Evolutionary conservation across 306 rosid genomes (phyloP).

Genomic region (Cucurbita pepo): DNA sequence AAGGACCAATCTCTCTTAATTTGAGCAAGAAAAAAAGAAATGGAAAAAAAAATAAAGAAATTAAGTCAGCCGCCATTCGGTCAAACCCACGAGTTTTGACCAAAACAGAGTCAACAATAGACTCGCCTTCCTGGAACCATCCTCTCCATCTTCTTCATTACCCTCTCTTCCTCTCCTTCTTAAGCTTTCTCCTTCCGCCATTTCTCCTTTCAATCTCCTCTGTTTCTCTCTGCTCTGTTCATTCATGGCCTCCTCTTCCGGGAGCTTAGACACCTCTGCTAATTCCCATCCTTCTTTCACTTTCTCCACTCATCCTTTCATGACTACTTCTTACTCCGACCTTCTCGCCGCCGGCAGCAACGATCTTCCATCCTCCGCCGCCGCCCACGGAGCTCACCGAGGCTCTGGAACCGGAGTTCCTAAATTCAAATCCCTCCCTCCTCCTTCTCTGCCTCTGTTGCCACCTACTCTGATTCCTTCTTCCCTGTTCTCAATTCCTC

Average conservation of each 20-base stretch:
- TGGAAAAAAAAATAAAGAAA: neutral
- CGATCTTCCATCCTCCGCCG: neutral
- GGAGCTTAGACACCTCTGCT: constrained; percentile 52
- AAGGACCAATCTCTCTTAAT: neutral
- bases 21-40: neutral
- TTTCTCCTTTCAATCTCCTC: neutral
- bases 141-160: constrained; percentile 6
- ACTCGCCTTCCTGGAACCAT: constrained; percentile 28
- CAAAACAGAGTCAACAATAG: neutral
- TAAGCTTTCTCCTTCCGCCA: constrained; percentile 2
- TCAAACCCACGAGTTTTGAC: constrained; percentile 72
- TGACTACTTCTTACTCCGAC: constrained; percentile 65
- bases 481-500: constrained; percentile 56
- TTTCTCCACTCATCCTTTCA: constrained; percentile 52
- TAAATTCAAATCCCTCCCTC: constrained; percentile 65
- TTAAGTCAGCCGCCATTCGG: constrained; percentile 45
- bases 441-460: constrained; percentile 72
- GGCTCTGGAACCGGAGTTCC: constrained; percentile 47
- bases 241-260: constrained; percentile 36
- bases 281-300: constrained; percentile 34
- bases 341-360: constrained; percentile 30
- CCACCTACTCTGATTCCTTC: constrained; percentile 63
- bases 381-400: neutral
- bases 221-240: neutral
- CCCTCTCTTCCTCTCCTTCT: neutral